Evolutionary conservation across 179 eudicot species (phyloP), one percentile per base, ranked within the genome.

Genomic region (Beta macrorhiza): DNA sequence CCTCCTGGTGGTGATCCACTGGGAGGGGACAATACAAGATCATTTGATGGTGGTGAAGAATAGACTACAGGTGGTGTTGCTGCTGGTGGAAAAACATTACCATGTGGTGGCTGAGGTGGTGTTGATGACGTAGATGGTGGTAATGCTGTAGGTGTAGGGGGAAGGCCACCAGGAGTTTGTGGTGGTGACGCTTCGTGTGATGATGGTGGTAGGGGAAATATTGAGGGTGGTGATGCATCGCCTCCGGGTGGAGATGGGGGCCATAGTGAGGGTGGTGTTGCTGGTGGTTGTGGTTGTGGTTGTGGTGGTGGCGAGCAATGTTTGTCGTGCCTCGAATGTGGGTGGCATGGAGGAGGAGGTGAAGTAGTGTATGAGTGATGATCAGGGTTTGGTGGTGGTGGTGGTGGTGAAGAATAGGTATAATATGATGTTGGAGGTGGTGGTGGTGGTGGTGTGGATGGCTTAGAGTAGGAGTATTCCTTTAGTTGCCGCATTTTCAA

Each of bases 51-150:
- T 32, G 80, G 72, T 47, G 74, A 47, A 8, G 51, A 10, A 52
- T 47, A 47, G 58, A 12, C 6, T 5, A 4, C 16, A 1, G 69
- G 62, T 13, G 76, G 67, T 52, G 76, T 42, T 52, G 59, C 12
- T 1, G 75, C 51, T 68, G 29, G 42, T 25, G 64, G 64, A 10
- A 62, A 3, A 12, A 7, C 61, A 19, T 72, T n/a, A 5, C 80
- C 61, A 9, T 64, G 80, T 8, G 80, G 73, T 8, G 80, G 73
- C 5, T 71, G 73, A 2, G 73, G 14, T 13, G 68, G 53, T 9
- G 53, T 5, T 49, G 53, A 37, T 37, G 42, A 37, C 4, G 42
- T 37, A 37, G 42, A 37, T 37, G 42, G 42, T 37, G 42, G 42
- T 37, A 37, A 16, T 57, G 62, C 16, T 16, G 62, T 16, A 7